Base-by-base conservation (phyloP, 2,329 filamentous ascomycete genomes). In the Basipetospora sp. region DNA sequence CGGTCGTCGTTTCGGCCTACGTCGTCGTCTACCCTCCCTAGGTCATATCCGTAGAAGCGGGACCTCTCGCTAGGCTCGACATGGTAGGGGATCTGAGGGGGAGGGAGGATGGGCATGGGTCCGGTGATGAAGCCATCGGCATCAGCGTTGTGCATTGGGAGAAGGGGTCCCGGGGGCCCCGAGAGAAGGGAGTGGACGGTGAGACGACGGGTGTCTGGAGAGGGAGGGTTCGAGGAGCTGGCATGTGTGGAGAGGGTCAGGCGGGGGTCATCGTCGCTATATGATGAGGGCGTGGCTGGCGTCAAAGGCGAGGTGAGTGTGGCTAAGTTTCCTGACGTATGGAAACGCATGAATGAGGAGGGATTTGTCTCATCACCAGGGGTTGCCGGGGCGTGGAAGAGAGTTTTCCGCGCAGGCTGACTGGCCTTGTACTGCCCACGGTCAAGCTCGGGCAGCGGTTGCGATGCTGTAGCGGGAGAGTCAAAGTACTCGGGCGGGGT, bases 1-100 rank as follows among this genome's bases (percentile, higher is more conserved):
- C 60, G 57, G 46, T 88, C 82, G 48, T 85, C 72, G 47, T 87
- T 87, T 36, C 67, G 71, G 19, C 74, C 73, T 1, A 81, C 59
- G 47, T 88, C 82, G 15, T 73, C 58, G 55, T 88, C 82, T 8
- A 68, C 67, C 42, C 74, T 64, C 1, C 82, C 83, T 40, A 72
- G 64, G 49, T 88, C 83, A 42, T 80, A 69, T 5, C 83, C 82
- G 51, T 81, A 85, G 31, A 65, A 71, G 5, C 57, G 66, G 26
- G 57, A 55, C 44, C 62, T 50, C 42, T 59, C 45, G 42, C 45
- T 19, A n/a, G 25, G 15, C 13, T 34, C 31, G 9, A 10, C 19
- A 9, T n/a, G 32, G 18, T 33, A 20, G 8, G 16, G 17, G 2
- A 33, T 5, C 16, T 16, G 30, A 31, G 30, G 14, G 11, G 30